Conservation (phyloP, 176 grass and related monocot genomes). For the Hyparrhenia diplandra region DNA sequence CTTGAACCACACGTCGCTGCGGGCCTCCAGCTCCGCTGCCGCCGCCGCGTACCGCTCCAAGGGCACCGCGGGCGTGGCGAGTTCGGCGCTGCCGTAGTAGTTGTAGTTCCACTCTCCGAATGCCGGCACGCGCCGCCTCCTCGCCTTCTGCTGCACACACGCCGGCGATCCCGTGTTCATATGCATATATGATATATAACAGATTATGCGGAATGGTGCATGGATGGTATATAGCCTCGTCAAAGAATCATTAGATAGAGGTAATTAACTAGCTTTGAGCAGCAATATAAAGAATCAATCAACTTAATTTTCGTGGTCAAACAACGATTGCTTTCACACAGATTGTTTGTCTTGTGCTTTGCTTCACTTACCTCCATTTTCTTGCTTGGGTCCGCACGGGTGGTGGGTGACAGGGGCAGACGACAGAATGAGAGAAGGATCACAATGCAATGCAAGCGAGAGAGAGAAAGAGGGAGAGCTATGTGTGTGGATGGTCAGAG, state of each 20-base stretch:
- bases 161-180: too few relatives aligned
- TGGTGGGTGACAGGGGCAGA: neutral
- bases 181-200: too few relatives aligned
- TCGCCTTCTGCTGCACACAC: neutral
- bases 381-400: neutral
- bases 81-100: neutral
- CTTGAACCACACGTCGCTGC: slow-evolving; percentile 47
- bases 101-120: slow-evolving; percentile 54
- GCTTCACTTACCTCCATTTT: neutral
- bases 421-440: neutral
- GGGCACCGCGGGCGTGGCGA: neutral
- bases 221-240: too few relatives aligned
- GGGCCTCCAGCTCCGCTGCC: slow-evolving; percentile 13
- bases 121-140: slow-evolving; percentile 35
- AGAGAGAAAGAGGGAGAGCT: too few relatives aligned
- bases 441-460: neutral
- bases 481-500: too few relatives aligned
- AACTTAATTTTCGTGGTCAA: too few relatives aligned
- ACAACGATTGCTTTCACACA: too few relatives aligned
- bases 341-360: too few relatives aligned
- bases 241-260: too few relatives aligned
- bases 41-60: neutral
- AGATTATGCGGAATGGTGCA: too few relatives aligned
- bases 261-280: too few relatives aligned
- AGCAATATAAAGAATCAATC: too few relatives aligned